A percentile compares a stretch with the other conserved stretches of the same genome.
These are phyloP conservation scores for Pistacia integerrima DNA, from an alignment of 345 rosid species.

Conservation along the genomic window DNA sequence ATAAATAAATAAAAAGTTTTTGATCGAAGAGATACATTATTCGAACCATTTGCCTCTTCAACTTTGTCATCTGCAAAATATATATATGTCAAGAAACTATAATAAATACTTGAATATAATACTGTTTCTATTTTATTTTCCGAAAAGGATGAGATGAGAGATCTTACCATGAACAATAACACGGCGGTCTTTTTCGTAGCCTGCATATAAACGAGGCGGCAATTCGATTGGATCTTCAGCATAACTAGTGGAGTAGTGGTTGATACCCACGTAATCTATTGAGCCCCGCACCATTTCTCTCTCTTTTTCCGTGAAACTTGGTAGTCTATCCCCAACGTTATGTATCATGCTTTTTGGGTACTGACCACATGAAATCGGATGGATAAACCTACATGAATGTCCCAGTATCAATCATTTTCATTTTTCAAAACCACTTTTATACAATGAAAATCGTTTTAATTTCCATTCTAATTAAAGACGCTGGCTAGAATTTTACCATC, in stretches of 20 bases:
- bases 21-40: neutral
- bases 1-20: neutral
- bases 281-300: slow-evolving; percentile 50
- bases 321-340: slow-evolving; percentile 46
- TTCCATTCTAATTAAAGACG: no score
- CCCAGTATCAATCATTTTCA: no score
- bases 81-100: neutral
- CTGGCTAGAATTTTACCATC: slow-evolving; percentile 41
- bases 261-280: slow-evolving; percentile 49
- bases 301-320: slow-evolving; percentile 40
- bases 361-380: slow-evolving; percentile 34
- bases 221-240: no score
- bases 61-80: slow-evolving; percentile 40
- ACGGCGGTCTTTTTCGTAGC: no score
- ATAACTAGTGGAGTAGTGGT: slow-evolving; percentile 43
- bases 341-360: slow-evolving; percentile 54
- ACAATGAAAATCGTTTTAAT: no score
- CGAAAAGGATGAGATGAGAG: neutral
- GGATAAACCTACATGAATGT: slow-evolving; percentile 44
- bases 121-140: no score
- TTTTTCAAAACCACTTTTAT: no score
- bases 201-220: no score
- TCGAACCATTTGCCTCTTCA: slow-evolving; percentile 50
- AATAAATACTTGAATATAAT: neutral
- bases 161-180: slow-evolving; percentile 33